Evolutionary conservation across 306 rosid species (phyloP).

Genomic region (Erythrophleum fordii): DNA sequence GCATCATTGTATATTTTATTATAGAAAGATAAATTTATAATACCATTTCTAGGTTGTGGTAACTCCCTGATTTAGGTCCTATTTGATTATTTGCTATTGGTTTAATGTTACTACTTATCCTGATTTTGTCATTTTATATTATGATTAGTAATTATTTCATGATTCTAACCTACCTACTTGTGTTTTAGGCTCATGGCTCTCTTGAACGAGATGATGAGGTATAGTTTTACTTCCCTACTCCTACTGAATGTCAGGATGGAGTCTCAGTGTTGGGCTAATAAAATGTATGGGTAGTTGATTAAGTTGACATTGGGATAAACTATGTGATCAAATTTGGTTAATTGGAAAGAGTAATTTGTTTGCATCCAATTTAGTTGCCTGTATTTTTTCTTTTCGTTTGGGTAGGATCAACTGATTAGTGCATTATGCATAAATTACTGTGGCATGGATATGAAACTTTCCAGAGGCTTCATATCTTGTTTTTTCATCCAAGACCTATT

Average conservation of each 20-base stretch:
- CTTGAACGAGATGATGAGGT: slow-evolving; percentile 99
- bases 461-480: too few relatives aligned
- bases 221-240: slow-evolving; percentile 34
- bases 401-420: background rate
- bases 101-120: slow-evolving; percentile 23
- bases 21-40: slow-evolving; percentile 27
- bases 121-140: slow-evolving; percentile 20
- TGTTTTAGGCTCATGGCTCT: slow-evolving; percentile 89
- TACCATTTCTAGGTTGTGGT: slow-evolving; percentile 8
- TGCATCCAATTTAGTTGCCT: background rate
- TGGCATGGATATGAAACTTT: background rate
- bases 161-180: slow-evolving; percentile 30
- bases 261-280: slow-evolving; percentile 17
- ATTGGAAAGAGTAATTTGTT: background rate
- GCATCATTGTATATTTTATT: slow-evolving; percentile 5
- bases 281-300: background rate
- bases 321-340: background rate
- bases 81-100: slow-evolving; percentile 12
- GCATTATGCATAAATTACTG: background rate
- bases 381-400: background rate
- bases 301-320: slow-evolving; percentile 1
- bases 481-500: background rate
- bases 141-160: slow-evolving; percentile 4
- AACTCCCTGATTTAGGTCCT: background rate
- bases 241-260: slow-evolving; percentile 8